Evolutionary conservation across 1,284 basidiomycete genomes (phyloP), one percentile per base, ranked within the genome.

Genomic region (Ganoderma boninense): DNA sequence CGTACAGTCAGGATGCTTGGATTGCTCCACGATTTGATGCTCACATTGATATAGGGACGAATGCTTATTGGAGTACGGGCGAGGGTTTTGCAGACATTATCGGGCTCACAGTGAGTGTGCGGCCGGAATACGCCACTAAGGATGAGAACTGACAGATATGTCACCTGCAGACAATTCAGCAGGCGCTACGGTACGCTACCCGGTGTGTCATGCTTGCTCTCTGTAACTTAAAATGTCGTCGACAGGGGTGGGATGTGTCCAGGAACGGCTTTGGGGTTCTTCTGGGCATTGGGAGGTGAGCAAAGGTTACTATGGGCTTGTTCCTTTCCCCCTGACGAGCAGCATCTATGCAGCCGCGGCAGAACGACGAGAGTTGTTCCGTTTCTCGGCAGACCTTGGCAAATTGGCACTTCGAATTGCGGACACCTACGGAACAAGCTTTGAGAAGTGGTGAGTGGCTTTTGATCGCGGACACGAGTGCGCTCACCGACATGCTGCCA

Each of bases 21-120:
- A 23, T 49, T 4, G n/a, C 40, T 26, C 43, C 57, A 49, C 69
- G 61, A 68, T 70, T 18, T 72, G 66, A 71, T 66, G 62, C 67
- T 61, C 20, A 69, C 29, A 2, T 29, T 54, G 49, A 32, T 57
- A 52, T 32, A 90, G 88, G 89, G 4, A 86, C 87, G 46, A 90
- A 90, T 78, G 90, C 90, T 18, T 92, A 91, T 74, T 92, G 91
- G 91, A 90, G 86, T 73, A 84, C 86, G 0, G 85, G 86, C 16
- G 83, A 85, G 66, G 85, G 86, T 1, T 88, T 91, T 74, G 82
- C 86, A 13, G 90, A 90, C 77, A 81, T 90, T 26, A 87, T 92
- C 66, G 91, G 91, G 7, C 79, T 92, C 57, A 92, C 88, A 74
- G 90, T 91, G 69, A 56, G 88, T 65, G 38, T 18, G n/a, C 16